Evolutionary conservation across 2,329 filamentous ascomycete species (phyloP).

Genomic region (Eutypa lata): DNA sequence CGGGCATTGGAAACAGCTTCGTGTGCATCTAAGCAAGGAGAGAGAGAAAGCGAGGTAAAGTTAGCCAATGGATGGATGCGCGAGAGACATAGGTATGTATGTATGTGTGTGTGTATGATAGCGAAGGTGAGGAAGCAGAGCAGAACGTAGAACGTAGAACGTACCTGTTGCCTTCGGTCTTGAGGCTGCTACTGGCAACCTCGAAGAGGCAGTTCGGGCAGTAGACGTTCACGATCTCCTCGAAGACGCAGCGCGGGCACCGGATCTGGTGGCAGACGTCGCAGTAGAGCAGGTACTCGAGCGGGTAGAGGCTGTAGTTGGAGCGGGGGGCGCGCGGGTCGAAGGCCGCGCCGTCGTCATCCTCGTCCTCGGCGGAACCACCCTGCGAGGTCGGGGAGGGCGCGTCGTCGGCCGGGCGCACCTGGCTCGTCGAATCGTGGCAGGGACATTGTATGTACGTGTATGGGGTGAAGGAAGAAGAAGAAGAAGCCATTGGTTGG

Average conservation of each 20-base stretch:
- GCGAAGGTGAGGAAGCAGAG: too few relatives aligned
- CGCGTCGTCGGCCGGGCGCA: constrained; percentile 27
- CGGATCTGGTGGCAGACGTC: constrained; percentile 96
- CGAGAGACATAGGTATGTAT: background rate
- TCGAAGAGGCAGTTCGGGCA: constrained; percentile 96
- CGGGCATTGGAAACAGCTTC: constrained; percentile 95
- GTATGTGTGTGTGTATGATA: too few relatives aligned
- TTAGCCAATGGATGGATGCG: constrained; percentile 3
- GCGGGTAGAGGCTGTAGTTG: constrained; percentile 87
- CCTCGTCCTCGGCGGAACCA: constrained; percentile 27
- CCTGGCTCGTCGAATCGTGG: constrained; percentile 21
- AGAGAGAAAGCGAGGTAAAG: background rate
- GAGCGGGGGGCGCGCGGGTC: constrained; percentile 81
- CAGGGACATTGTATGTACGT: constrained; percentile 67
- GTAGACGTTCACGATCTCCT: constrained; percentile 93
- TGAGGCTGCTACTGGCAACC: constrained; percentile 87
- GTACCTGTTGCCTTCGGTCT: constrained; percentile 89
- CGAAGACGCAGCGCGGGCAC: constrained; percentile 84
- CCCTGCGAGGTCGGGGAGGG: constrained; percentile 15
- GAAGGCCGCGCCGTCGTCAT: constrained; percentile 70
- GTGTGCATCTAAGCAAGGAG: constrained; percentile 64
- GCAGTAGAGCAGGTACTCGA: constrained; percentile 93
- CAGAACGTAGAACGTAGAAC: constrained; percentile 18
- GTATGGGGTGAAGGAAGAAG: constrained; percentile 49
- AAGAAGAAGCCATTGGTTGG: constrained; percentile 38